Evolutionary conservation across 2,329 filamentous ascomycete species (phyloP), one percentile per base, ranked within the genome.

Genomic region (Coleophoma eucalyptorum): DNA sequence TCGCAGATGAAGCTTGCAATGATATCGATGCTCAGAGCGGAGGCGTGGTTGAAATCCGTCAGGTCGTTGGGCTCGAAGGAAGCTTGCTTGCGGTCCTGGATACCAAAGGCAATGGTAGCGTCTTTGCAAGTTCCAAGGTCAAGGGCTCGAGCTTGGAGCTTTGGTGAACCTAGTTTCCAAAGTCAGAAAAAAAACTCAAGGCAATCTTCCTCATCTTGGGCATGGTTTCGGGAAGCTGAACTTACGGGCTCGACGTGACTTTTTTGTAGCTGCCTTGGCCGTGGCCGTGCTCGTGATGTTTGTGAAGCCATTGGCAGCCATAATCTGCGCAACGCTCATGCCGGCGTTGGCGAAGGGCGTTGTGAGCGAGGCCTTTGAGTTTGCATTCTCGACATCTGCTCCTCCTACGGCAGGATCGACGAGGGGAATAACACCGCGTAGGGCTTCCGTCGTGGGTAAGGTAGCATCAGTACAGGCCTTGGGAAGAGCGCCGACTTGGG

Each of bases 351-450:
- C 67, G 40, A 87, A 79, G 4, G 83, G 81, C 4, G 64, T 72
- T 18, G 63, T 61, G 43, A 77, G 65, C 4, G 78, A 83, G 40
- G 67, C 64, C 42, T 68, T 63, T 18, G 81, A 80, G 65, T 83
- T 77, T 51, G 78, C 76, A 54, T 86, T 86, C 63, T 80, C 79
- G 13, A 69, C 62, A 50, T 77, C 82, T 15, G 79, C 70, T 50
- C 76, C 79, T 47, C 60, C 69, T 40, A 86, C 80, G 50, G 67
- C 78, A 3, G 84, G 83, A 63, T 87, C 84, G 55, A 87, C 77
- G 12, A 83, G 72, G 18, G 84, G 83, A 3, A 84, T 72, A 55
- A 88, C 82, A 51, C 84, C 84, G 41, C 84, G 74, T 18, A 87
- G 78, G 50, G 73, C 73, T 26, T 68, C 66, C 8, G 79, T 85